phyloP scores from a whole-genome alignment of 2,329 filamentous ascomycete genomes.

The Talaromyces atroroseus region DNA sequence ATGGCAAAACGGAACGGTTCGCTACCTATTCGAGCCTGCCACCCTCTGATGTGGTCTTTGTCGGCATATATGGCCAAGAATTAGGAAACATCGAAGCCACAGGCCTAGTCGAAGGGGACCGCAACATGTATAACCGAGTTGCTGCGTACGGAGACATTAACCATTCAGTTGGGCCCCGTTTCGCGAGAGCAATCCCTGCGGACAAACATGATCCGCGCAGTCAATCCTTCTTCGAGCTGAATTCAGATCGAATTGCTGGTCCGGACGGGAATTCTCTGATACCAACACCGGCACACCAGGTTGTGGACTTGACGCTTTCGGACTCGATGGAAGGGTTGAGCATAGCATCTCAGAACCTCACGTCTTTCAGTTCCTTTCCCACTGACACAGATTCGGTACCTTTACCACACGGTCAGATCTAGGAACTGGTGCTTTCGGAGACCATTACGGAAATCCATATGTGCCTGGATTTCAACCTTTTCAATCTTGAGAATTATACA shows the following conservation, averaged over 20 bases:
- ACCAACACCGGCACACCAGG: background rate
- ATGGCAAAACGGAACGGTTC: background rate
- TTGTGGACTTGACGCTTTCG: background rate
- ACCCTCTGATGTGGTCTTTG: background rate
- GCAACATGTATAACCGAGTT: background rate
- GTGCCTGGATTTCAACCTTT: too few relatives aligned
- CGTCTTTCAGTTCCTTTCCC: background rate
- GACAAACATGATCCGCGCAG: too few relatives aligned
- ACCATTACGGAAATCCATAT: too few relatives aligned
- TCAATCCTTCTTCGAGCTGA: background rate
- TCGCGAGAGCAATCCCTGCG: background rate
- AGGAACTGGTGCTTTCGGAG: background rate
- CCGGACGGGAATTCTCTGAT: background rate
- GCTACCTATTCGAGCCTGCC: background rate
- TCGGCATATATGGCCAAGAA: background rate
- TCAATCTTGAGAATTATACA: too few relatives aligned
- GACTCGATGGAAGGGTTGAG: background rate
- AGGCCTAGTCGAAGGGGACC: background rate
- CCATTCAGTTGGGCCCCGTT: background rate
- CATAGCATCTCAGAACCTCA: background rate
- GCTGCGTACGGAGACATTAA: background rate
- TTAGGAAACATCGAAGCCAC: background rate
- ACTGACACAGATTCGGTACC: background rate
- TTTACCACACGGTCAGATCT: background rate
- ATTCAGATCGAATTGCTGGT: background rate